phyloP scores from a whole-genome alignment of 495 filamentous ascomycete genomes.

The Tetracladium setigerum region DNA sequence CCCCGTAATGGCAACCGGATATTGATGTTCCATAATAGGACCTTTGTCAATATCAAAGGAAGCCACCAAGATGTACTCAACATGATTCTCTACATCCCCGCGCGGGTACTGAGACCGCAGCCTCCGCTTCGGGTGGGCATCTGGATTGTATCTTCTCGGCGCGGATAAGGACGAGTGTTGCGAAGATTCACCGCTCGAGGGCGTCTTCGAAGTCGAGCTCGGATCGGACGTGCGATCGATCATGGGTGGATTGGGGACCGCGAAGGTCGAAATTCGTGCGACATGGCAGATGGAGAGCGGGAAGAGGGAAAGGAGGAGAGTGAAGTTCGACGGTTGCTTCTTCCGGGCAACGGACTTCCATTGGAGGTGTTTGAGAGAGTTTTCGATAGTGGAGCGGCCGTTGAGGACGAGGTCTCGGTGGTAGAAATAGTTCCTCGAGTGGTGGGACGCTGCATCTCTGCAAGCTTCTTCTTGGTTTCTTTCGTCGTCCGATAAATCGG shows the following conservation, averaged over 20 bases:
- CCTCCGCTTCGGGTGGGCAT: constrained; percentile 36
- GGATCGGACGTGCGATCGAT: constrained; percentile 41
- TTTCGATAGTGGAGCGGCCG: constrained; percentile 1
- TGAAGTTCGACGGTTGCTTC: constrained; percentile 37
- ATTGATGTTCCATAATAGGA: constrained; percentile 98
- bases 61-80: constrained; percentile 98
- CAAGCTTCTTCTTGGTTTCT: constrained; percentile 7
- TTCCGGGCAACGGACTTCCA: constrained; percentile 13
- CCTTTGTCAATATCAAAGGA: constrained; percentile 96
- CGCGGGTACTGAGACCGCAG: constrained; percentile 83
- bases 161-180: constrained; percentile 46
- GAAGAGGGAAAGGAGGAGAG: constrained; percentile 53
- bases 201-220: constrained; percentile 47
- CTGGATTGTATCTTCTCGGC: constrained; percentile 33
- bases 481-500: constrained; percentile 7
- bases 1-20: constrained; percentile 87
- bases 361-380: constrained; percentile 16
- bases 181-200: constrained; percentile 45
- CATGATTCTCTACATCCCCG: constrained; percentile 77
- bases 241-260: constrained; percentile 43
- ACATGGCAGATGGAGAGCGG: constrained; percentile 44
- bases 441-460: constrained; percentile 12
- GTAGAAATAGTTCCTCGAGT: constrained; percentile 11
- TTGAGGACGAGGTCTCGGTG: constrained; percentile 22
- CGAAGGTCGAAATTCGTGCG: constrained; percentile 34